Evolutionary conservation across 2,329 filamentous ascomycete genomes (phyloP).

Genomic region (Hypoxylon sp.): DNA sequence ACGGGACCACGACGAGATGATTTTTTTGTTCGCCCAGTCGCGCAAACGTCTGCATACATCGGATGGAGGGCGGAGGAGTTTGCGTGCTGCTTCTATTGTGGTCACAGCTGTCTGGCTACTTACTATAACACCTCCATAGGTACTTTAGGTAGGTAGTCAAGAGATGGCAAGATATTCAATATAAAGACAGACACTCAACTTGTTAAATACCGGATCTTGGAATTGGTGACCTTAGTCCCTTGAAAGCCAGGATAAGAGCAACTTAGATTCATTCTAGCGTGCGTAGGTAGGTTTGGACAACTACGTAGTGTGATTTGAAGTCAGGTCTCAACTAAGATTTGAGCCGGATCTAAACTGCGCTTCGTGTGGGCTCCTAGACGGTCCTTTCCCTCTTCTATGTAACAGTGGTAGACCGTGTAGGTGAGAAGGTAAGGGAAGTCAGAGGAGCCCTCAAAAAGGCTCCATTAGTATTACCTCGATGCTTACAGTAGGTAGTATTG

Average conservation of each 20-base stretch:
- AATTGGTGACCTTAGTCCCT: background rate
- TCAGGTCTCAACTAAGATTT: background rate
- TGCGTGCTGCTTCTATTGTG: conserved; percentile 31
- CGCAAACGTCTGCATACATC: conserved; percentile 37
- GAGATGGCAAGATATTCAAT: conserved; percentile 30
- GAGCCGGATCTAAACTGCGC: too few species aligned
- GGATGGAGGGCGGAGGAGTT: conserved; percentile 37
- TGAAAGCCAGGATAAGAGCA: background rate
- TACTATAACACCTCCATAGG: background rate
- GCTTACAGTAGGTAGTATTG: too few species aligned
- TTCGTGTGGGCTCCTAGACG: too few species aligned
- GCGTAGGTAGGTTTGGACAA: background rate
- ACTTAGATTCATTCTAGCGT: too few species aligned
- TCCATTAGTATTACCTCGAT: too few species aligned
- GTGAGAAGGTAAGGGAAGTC: background rate
- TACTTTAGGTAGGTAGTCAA: conserved; percentile 25
- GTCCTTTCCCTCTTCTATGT: background rate
- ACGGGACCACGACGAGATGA: conserved; percentile 39
- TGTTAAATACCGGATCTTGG: background rate
- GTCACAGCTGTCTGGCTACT: conserved; percentile 22
- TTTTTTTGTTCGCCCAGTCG: conserved; percentile 30
- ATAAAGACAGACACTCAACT: conserved; percentile 33
- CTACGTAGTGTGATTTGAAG: background rate
- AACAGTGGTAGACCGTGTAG: background rate
- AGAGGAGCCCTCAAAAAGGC: too few species aligned